Evolutionary conservation across 176 grass and related monocot species (phyloP).

Genomic region (Triticum turgidum): DNA sequence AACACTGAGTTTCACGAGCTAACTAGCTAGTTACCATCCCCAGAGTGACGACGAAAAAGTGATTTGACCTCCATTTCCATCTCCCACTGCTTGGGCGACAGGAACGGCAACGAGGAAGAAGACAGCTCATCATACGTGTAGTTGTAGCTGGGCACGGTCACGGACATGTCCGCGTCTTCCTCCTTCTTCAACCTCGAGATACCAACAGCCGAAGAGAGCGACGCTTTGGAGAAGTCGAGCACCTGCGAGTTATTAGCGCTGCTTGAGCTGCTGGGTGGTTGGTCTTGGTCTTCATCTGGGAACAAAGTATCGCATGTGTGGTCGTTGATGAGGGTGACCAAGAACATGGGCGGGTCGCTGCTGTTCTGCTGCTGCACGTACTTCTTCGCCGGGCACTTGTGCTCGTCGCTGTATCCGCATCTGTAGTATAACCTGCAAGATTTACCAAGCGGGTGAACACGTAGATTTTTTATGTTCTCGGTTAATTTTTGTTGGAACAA

Average conservation of each 20-base stretch:
- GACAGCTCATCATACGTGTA: not conserved
- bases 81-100: not conserved
- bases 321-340: conserved; percentile 33
- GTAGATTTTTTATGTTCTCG: not conserved
- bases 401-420: conserved; percentile 38
- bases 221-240: conserved; percentile 34
- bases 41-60: not conserved
- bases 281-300: not conserved
- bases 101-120: not conserved
- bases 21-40: not conserved
- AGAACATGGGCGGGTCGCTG: conserved; percentile 4
- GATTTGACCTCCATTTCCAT: conserved; percentile 3
- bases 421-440: conserved; percentile 50
- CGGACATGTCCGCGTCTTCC: not conserved
- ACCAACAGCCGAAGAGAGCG: not conserved
- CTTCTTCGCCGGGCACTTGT: conserved; percentile 49
- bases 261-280: conserved; percentile 2
- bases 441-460: not conserved
- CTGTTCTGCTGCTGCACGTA: conserved; percentile 42
- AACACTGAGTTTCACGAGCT: not conserved
- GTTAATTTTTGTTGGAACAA: not conserved
- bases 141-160: not conserved
- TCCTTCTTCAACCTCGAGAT: conserved; percentile 1
- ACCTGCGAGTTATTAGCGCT: not conserved
- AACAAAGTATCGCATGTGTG: conserved; percentile 43